phyloP scores from a whole-genome alignment of 352 stramenopile species.

The Phytophthora boehmeriae region DNA sequence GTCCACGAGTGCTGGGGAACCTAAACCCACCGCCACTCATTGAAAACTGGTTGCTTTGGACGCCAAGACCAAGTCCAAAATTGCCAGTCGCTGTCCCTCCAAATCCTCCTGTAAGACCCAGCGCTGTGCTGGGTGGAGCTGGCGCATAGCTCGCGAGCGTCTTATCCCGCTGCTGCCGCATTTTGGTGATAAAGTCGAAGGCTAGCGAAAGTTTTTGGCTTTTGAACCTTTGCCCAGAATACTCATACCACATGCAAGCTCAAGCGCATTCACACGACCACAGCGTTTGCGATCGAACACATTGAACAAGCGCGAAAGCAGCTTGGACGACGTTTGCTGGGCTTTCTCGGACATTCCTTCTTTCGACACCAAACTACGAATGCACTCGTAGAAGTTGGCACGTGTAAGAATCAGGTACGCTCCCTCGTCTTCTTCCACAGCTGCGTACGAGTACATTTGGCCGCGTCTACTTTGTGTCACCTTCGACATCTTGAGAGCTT shows the following conservation, averaged over 20 bases:
- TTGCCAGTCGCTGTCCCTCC: constrained; percentile 33
- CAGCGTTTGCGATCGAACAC: constrained; percentile 86
- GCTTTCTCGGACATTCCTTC: constrained; percentile 82
- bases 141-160: constrained; percentile 70
- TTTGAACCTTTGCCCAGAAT: constrained; percentile 87
- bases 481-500: constrained; percentile 68
- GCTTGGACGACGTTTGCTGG: constrained; percentile 85
- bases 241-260: constrained; percentile 86
- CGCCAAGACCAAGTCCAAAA: constrained; percentile 37
- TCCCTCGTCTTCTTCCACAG: constrained; percentile 85
- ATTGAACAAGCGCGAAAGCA: constrained; percentile 85
- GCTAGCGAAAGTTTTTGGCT: constrained; percentile 86
- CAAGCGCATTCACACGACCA: constrained; percentile 81
- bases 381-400: constrained; percentile 87
- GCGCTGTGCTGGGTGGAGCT: constrained; percentile 34
- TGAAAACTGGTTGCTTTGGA: constrained; percentile 53
- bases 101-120: constrained; percentile 32
- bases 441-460: constrained; percentile 78
- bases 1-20: constrained; percentile 58
- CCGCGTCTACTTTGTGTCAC: constrained; percentile 45
- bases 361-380: constrained; percentile 82
- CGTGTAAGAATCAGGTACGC: constrained; percentile 79
- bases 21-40: constrained; percentile 59
- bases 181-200: constrained; percentile 89
- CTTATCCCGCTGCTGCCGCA: constrained; percentile 77